Conservation (phyloP, 306 rosid species). For the Casuarina cunninghamiana region DNA sequence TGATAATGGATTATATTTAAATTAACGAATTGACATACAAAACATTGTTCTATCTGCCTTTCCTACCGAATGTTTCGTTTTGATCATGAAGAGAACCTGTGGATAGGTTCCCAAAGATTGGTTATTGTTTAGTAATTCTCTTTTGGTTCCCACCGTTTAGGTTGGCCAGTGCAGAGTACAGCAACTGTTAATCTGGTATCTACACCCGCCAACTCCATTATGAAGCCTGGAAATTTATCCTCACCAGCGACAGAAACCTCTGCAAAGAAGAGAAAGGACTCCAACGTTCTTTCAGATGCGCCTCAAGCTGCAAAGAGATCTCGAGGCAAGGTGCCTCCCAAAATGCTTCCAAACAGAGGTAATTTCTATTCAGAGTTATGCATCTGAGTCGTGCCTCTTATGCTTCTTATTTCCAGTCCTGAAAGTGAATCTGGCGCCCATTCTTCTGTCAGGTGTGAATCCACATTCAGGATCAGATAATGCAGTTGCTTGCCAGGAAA, state of each 20-base stretch:
- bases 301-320: slow-evolving; percentile 58
- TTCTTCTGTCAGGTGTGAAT: slow-evolving; percentile 37
- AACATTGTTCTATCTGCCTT: background rate
- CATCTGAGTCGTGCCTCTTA: slow-evolving; percentile 12
- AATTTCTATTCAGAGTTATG: slow-evolving; percentile 8
- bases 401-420: background rate
- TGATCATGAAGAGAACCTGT: background rate
- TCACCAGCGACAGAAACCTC: slow-evolving; percentile 35
- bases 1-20: background rate
- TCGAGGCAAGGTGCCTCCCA: slow-evolving; percentile 36
- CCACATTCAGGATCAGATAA: slow-evolving; percentile 30
- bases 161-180: slow-evolving; percentile 30
- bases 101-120: background rate
- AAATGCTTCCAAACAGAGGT: slow-evolving; percentile 44
- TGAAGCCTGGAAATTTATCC: slow-evolving; percentile 39
- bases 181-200: slow-evolving; percentile 34
- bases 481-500: slow-evolving; percentile 34
- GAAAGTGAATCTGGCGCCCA: background rate
- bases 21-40: background rate
- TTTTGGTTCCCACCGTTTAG: slow-evolving; percentile 25
- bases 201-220: slow-evolving; percentile 43
- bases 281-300: slow-evolving; percentile 19
- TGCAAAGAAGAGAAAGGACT: slow-evolving; percentile 52
- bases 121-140: slow-evolving; percentile 6
- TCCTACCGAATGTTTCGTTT: background rate